These are phyloP conservation scores for Macroventuria anomochaeta DNA, from an alignment of 2,329 filamentous ascomycete genomes.

Conservation along the genomic window DNA sequence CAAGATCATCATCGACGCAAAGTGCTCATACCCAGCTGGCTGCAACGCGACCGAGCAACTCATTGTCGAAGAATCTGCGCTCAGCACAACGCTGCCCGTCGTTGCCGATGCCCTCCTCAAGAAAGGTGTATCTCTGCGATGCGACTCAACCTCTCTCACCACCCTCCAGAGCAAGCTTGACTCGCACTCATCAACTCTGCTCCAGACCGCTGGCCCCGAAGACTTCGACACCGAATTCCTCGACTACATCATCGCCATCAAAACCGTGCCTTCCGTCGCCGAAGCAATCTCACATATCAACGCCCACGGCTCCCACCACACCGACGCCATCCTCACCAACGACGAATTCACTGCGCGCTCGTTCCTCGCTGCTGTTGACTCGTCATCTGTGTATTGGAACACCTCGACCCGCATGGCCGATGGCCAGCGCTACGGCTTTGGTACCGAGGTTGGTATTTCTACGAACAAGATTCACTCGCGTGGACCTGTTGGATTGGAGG, in stretches of 20 bases:
- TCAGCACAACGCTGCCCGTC: slow-evolving; percentile 70
- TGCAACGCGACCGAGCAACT: slow-evolving; percentile 96
- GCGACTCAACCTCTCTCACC: slow-evolving; percentile 72
- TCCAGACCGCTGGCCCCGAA: slow-evolving; percentile 70
- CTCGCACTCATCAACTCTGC: slow-evolving; percentile 48
- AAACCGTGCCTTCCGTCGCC: slow-evolving; percentile 69
- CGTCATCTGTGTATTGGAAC: slow-evolving; percentile 96
- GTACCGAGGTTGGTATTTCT: slow-evolving; percentile 96
- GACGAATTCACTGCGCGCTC: slow-evolving; percentile 71
- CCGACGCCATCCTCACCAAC: slow-evolving; percentile 84
- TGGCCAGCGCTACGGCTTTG: slow-evolving; percentile 96
- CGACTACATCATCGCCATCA: slow-evolving; percentile 81
- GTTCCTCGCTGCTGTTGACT: slow-evolving; percentile 87
- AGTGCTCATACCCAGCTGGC: slow-evolving; percentile 91
- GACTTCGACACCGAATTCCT: slow-evolving; percentile 94
- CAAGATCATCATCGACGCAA: slow-evolving; percentile 85
- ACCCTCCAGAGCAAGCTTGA: slow-evolving; percentile 62
- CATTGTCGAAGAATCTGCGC: slow-evolving; percentile 76
- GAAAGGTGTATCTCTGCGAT: slow-evolving; percentile 82
- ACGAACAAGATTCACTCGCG: slow-evolving; percentile 98
- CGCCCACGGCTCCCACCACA: slow-evolving; percentile 89
- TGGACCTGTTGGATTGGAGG: slow-evolving; percentile 91
- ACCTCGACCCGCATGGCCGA: slow-evolving; percentile 93
- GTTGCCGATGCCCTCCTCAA: slow-evolving; percentile 76
- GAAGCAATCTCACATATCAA: slow-evolving; percentile 90